Conservation (phyloP, 768 basidiomycete genomes). For the Phlegmacium glaucopus region DNA sequence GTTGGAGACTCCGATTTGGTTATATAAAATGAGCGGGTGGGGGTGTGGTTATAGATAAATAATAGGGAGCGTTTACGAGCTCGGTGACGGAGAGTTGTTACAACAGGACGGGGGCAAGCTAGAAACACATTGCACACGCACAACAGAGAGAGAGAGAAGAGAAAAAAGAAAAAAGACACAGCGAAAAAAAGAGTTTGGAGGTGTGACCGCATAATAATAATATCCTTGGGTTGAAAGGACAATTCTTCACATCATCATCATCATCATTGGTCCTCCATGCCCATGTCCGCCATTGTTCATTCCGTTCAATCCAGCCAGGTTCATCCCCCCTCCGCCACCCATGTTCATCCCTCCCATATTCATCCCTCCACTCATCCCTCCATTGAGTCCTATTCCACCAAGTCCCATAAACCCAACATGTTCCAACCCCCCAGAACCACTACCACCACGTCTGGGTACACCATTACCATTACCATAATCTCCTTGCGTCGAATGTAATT, state of each 20-base stretch:
- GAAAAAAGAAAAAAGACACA: neutral
- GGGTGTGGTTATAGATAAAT: too few species aligned
- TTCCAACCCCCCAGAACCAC: conserved; percentile 3
- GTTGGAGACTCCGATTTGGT: too few species aligned
- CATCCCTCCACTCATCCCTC: neutral
- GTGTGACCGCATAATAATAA: too few species aligned
- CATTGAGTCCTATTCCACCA: neutral
- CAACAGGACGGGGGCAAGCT: too few species aligned
- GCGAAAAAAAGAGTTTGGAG: conserved; percentile 3
- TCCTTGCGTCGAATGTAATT: conserved; percentile 7
- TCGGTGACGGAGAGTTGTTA: too few species aligned
- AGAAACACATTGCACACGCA: too few species aligned
- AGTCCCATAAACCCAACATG: conserved; percentile 2
- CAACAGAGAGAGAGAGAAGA: too few species aligned
- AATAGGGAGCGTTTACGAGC: too few species aligned
- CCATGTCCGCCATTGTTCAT: conserved; percentile 7
- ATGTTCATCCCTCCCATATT: conserved; percentile 2
- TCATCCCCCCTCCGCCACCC: conserved; percentile 2
- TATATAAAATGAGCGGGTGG: too few species aligned
- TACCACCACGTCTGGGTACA: conserved; percentile 4
- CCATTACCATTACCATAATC: neutral
- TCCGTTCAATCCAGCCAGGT: neutral
- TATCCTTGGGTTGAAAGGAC: too few species aligned
- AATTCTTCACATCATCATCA: conserved; percentile 22
- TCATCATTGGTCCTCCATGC: conserved; percentile 16